These are phyloP conservation scores for Coemansia sp. DNA, from an alignment of 192 early-diverging fungal genomes.

Conservation along the genomic window DNA sequence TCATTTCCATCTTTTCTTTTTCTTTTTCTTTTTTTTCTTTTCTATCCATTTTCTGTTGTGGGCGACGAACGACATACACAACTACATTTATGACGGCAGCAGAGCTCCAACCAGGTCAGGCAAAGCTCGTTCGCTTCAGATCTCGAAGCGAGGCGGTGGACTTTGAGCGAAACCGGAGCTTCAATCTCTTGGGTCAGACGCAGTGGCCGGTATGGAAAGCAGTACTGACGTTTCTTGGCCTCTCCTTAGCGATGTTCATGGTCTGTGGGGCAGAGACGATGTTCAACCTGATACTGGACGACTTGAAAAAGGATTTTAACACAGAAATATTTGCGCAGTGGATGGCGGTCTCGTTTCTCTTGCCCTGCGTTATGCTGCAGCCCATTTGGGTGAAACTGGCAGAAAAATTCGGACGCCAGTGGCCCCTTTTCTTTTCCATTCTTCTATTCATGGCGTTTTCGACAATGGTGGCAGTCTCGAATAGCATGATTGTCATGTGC, in stretches of 20 bases:
- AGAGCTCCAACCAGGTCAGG: background rate
- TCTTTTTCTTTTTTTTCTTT: background rate
- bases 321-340: conserved; percentile 71
- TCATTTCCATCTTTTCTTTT: background rate
- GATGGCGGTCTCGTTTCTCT: conserved; percentile 77
- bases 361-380: conserved; percentile 69
- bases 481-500: conserved; percentile 58
- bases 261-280: conserved; percentile 81
- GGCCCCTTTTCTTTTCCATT: conserved; percentile 49
- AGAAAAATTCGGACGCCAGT: conserved; percentile 67
- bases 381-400: conserved; percentile 84
- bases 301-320: conserved; percentile 70
- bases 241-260: conserved; percentile 70
- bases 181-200: conserved; percentile 47
- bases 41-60: background rate
- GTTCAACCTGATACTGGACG: conserved; percentile 75
- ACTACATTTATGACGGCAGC: background rate
- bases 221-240: conserved; percentile 26
- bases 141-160: background rate
- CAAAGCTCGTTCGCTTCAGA: background rate
- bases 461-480: conserved; percentile 46
- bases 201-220: conserved; percentile 39
- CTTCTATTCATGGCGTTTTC: conserved; percentile 57
- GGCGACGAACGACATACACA: background rate
- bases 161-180: conserved; percentile 12